These are phyloP conservation scores for Gossypium gossypioides DNA, from an alignment of 441 rosid species.

Conservation along the genomic window DNA sequence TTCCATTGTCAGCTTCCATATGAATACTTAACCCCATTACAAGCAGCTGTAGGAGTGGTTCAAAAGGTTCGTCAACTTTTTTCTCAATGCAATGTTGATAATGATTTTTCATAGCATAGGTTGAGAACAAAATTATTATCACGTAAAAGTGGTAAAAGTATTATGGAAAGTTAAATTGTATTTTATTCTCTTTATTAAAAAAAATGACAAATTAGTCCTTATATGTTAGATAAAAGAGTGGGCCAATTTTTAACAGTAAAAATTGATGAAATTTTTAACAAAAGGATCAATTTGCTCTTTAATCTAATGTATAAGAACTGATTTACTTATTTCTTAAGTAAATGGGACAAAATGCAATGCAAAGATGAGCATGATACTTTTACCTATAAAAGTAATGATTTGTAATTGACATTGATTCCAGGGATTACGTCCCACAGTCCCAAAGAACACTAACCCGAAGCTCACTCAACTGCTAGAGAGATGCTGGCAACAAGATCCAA, in stretches of 20 bases:
- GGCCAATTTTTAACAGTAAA: no score
- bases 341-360: no score
- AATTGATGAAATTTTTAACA: no score
- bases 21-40: conserved; percentile 38
- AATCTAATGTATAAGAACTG: no score
- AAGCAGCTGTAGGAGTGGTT: conserved; percentile 45
- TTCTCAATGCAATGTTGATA: background rate
- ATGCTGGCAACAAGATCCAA: conserved; percentile 64
- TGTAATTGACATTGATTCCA: conserved; percentile 15
- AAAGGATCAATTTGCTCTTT: no score
- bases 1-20: conserved; percentile 36
- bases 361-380: no score
- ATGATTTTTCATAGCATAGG: background rate
- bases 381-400: background rate
- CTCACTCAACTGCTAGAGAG: conserved; percentile 44
- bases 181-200: no score
- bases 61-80: conserved; percentile 27
- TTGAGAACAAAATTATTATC: background rate
- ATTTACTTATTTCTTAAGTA: no score
- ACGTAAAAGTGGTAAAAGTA: background rate
- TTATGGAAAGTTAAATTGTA: no score
- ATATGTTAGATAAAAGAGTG: no score
- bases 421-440: conserved; percentile 58
- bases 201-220: no score
- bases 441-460: conserved; percentile 44